Evolutionary conservation across 192 early-diverging fungal species (phyloP), one percentile per base, ranked within the genome.

Genomic region (Blastocladiella britannica): DNA sequence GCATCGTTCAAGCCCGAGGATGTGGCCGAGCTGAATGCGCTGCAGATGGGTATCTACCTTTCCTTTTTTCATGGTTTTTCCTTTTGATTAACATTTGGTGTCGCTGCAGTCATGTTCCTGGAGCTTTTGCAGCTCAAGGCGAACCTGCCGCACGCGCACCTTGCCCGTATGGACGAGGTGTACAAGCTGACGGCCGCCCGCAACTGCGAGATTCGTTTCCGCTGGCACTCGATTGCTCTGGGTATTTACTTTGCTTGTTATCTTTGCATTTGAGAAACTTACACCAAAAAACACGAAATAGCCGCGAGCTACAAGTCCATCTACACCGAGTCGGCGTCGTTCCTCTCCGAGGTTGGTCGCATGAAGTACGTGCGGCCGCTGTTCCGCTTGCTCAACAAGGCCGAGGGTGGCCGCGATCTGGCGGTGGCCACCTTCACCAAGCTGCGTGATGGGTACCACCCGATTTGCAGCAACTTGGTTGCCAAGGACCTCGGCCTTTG

Each of bases 361-460:
- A 93, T 97, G 93, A 93, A 93, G 72, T 92, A 79, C 65, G 82
- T 85, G 4, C 69, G 88, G 15, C 88, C 89, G 26, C 69, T 97
- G 23, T 93, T 86, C 63, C 75, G 86, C 56, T 64, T 76, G 53
- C 65, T 88, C 22, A 72, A 80, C 62, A 67, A 73, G 51, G 75
- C 77, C 55, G 74, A 80, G 25, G 82, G 87, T 57, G 88, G 88
- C 2, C 64, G 67, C 25, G 70, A 79, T 23, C 60, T 95, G 31
- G 92, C 94, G 18, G 71, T 70, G 59, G 63, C 78, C 61, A 89
- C 89, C 6, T 97, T 91, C 66, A 28, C 72, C 66, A 65, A 85
- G 57, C 65, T 89, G 65, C 77, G 75, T 51, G 65, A 66, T 0
- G 89, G 89, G 61, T 98, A 96, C 64, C 94, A 98, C 55, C 94